phyloP scores from a whole-genome alignment of 352 stramenopile species.

The Thalassiosira oceanica region DNA sequence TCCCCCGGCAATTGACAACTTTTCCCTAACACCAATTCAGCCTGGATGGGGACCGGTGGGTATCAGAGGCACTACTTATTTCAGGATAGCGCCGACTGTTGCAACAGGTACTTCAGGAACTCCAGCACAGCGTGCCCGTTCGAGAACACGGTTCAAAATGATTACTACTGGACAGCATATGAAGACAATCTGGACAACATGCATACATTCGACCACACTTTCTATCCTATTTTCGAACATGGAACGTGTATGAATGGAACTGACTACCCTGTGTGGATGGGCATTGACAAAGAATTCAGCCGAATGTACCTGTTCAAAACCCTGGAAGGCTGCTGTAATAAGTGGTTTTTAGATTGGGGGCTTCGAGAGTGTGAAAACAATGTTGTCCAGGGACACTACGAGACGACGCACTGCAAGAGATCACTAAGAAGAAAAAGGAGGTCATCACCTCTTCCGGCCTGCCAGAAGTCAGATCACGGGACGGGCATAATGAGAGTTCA shows the following conservation, averaged over 20 bases:
- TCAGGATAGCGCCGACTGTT: constrained; percentile 4
- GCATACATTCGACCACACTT: constrained; percentile 14
- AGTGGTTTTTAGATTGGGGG: constrained; percentile 11
- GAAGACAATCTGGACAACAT: constrained; percentile 2
- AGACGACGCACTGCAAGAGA: too few species aligned
- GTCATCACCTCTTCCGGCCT: too few species aligned
- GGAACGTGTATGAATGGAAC: constrained; percentile 19
- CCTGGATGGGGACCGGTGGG: constrained; percentile 11
- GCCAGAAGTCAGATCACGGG: too few species aligned
- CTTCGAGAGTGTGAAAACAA: constrained; percentile 6
- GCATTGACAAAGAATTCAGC: constrained; percentile 2
- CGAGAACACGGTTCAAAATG: constrained; percentile 5
- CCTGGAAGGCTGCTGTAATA: constrained; percentile 9
- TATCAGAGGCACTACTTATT: constrained; percentile 25
- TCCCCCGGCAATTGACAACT: neutral
- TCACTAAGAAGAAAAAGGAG: too few species aligned
- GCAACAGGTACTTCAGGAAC: constrained; percentile 15
- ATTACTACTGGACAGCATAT: constrained; percentile 23
- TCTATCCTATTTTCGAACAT: constrained; percentile 11
- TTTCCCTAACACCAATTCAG: neutral
- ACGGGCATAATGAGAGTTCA: too few species aligned
- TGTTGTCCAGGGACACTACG: constrained; percentile 13
- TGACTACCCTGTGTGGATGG: constrained; percentile 27
- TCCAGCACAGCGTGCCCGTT: constrained; percentile 7
- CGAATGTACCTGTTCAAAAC: constrained; percentile 11